phyloP scores from a whole-genome alignment of 2,329 filamentous ascomycete species.

The Plenodomus lindquistii region DNA sequence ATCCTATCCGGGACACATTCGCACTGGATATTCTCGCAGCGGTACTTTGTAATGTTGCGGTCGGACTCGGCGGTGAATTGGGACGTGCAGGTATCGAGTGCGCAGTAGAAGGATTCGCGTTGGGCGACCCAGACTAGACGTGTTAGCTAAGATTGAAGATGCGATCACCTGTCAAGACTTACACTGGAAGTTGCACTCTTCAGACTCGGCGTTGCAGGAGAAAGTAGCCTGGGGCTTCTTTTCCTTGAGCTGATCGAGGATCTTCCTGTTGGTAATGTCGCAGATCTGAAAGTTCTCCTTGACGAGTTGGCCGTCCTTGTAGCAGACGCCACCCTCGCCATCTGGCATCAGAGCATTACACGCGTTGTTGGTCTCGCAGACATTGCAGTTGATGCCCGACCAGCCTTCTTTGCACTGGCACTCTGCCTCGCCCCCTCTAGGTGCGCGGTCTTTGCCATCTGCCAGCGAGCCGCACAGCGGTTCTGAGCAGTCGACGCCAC shows the following conservation, averaged over 20 bases:
- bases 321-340: conserved; percentile 82
- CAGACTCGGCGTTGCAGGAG: conserved; percentile 74
- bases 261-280: conserved; percentile 95
- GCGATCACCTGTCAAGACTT: conserved; percentile 41
- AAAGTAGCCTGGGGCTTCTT: conserved; percentile 94
- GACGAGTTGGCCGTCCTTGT: conserved; percentile 85
- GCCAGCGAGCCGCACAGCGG: conserved; percentile 90
- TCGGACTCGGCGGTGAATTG: conserved; percentile 67
- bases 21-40: conserved; percentile 83
- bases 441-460: conserved; percentile 74
- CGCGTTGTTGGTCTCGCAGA: conserved; percentile 80
- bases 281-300: conserved; percentile 98
- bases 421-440: conserved; percentile 65
- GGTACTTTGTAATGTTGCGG: conserved; percentile 81
- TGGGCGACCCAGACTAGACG: conserved; percentile 87
- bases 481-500: conserved; percentile 87
- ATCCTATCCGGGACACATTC: conserved; percentile 88
- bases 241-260: conserved; percentile 80
- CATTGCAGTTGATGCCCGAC: conserved; percentile 95
- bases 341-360: conserved; percentile 89
- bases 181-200: conserved; percentile 94
- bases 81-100: conserved; percentile 78
- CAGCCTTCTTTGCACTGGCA: conserved; percentile 93
- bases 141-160: conserved; percentile 28
- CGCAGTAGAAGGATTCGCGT: conserved; percentile 94